Conservation (phyloP, 2,329 filamentous ascomycete species). For the Fusarium sambucinum region DNA sequence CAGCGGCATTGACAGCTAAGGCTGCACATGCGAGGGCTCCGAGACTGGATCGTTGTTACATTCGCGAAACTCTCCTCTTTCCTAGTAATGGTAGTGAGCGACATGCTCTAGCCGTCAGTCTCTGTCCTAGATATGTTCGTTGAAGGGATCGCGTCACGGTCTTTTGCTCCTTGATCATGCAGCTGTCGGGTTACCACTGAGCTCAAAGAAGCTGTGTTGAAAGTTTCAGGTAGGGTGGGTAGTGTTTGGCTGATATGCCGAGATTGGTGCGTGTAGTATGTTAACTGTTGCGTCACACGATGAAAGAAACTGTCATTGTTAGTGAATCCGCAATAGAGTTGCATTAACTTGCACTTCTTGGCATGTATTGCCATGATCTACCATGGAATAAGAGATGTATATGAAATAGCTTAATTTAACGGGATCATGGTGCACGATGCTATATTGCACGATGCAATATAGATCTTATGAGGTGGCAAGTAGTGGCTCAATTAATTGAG, state of each 20-base stretch:
- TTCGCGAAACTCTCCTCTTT: background rate
- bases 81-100: accelerated
- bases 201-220: accelerated
- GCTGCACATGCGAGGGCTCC: background rate
- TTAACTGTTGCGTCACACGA: background rate
- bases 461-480: too few species aligned
- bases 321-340: too few species aligned
- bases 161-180: background rate
- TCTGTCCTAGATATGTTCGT: too few species aligned
- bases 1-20: constrained; percentile 20
- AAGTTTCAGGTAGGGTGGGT: accelerated
- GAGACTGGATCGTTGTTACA: background rate
- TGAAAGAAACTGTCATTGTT: background rate
- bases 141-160: accelerated
- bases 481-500: background rate
- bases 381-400: too few species aligned
- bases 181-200: accelerated
- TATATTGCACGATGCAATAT: too few species aligned
- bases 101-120: accelerated
- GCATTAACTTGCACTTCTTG: constrained; percentile 21
- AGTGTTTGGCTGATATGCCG: accelerated
- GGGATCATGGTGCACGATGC: too few species aligned
- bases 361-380: background rate
- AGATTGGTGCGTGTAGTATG: background rate
- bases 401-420: too few species aligned